Evolutionary conservation across 2,329 filamentous ascomycete genomes (phyloP).

Genomic region (Sporothrix brunneoviolacea): DNA sequence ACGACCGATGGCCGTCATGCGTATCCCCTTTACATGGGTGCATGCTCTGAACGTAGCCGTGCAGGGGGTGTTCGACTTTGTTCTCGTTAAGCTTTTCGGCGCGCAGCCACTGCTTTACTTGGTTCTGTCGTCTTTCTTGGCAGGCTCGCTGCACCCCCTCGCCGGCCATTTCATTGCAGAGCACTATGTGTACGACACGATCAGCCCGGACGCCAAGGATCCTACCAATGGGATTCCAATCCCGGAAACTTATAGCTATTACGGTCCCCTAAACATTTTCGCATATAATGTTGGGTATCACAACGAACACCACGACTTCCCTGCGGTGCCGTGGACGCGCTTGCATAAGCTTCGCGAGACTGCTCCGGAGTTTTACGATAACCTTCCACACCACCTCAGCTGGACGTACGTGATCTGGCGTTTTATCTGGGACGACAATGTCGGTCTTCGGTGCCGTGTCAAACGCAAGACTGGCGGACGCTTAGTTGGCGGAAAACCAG

Average conservation of each 20-base stretch:
- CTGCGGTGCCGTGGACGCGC: slow-evolving; percentile 89
- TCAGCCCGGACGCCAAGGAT: slow-evolving; percentile 47
- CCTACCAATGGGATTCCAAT: slow-evolving; percentile 58
- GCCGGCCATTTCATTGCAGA: slow-evolving; percentile 98
- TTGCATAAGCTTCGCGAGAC: slow-evolving; percentile 71
- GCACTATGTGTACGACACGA: slow-evolving; percentile 76
- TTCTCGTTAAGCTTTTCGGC: slow-evolving; percentile 56
- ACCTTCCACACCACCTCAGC: slow-evolving; percentile 78
- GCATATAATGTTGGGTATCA: slow-evolving; percentile 97
- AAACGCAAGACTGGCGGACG: slow-evolving; percentile 78
- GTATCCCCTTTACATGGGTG: slow-evolving; percentile 76
- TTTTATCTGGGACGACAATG: slow-evolving; percentile 84
- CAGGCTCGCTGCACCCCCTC: slow-evolving; percentile 86
- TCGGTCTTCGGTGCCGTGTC: slow-evolving; percentile 85
- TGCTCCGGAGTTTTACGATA: slow-evolving; percentile 85
- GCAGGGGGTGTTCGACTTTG: slow-evolving; percentile 72
- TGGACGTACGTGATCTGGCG: slow-evolving; percentile 94
- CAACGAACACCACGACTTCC: slow-evolving; percentile 99
- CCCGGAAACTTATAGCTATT: slow-evolving; percentile 96
- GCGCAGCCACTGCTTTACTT: slow-evolving; percentile 70
- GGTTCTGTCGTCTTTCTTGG: slow-evolving; percentile 83
- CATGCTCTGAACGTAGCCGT: slow-evolving; percentile 74
- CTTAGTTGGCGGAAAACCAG: slow-evolving; percentile 46
- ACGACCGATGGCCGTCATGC: slow-evolving; percentile 90
- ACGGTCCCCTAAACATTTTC: slow-evolving; percentile 82